These are phyloP conservation scores for Phoma sp. DNA, from an alignment of 2,329 filamentous ascomycete species.

Conservation along the genomic window DNA sequence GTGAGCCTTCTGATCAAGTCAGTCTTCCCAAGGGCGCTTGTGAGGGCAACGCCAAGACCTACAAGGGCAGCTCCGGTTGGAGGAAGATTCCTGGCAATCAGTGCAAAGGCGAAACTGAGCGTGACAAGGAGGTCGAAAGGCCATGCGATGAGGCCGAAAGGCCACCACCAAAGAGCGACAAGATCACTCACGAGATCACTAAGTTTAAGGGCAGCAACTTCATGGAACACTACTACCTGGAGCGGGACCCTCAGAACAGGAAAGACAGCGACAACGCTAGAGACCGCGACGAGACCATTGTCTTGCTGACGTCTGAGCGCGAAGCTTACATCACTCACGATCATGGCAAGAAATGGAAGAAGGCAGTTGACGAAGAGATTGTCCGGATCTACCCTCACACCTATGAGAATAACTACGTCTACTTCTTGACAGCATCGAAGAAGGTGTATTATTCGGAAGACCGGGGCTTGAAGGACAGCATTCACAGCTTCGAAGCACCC, in stretches of 20 bases:
- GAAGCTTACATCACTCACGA: slow-evolving; percentile 78
- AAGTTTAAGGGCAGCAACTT: slow-evolving; percentile 67
- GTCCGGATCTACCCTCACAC: slow-evolving; percentile 75
- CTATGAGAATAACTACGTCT: slow-evolving; percentile 84
- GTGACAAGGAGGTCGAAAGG: slow-evolving; percentile 65
- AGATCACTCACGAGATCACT: slow-evolving; percentile 67
- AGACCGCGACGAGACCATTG: slow-evolving; percentile 73
- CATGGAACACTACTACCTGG: slow-evolving; percentile 73
- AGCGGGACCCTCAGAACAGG: slow-evolving; percentile 67
- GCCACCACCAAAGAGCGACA: slow-evolving; percentile 66
- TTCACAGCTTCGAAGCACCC: slow-evolving; percentile 76
- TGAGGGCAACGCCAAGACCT: slow-evolving; percentile 72
- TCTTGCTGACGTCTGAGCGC: slow-evolving; percentile 64
- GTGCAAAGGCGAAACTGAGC: slow-evolving; percentile 52
- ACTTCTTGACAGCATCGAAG: slow-evolving; percentile 75
- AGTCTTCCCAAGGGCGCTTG: slow-evolving; percentile 75
- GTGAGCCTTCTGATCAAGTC: slow-evolving; percentile 68
- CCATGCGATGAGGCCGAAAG: slow-evolving; percentile 69
- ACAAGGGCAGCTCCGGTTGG: slow-evolving; percentile 87
- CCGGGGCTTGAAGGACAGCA: slow-evolving; percentile 66
- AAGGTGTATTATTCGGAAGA: slow-evolving; percentile 82
- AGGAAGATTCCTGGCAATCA: slow-evolving; percentile 76
- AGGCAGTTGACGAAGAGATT: slow-evolving; percentile 73
- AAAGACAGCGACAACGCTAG: slow-evolving; percentile 74
- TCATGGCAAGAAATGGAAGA: slow-evolving; percentile 87